Evolutionary conservation across 768 basidiomycete species (phyloP), one percentile per base, ranked within the genome.

Genomic region (Leccinum arenicola): DNA sequence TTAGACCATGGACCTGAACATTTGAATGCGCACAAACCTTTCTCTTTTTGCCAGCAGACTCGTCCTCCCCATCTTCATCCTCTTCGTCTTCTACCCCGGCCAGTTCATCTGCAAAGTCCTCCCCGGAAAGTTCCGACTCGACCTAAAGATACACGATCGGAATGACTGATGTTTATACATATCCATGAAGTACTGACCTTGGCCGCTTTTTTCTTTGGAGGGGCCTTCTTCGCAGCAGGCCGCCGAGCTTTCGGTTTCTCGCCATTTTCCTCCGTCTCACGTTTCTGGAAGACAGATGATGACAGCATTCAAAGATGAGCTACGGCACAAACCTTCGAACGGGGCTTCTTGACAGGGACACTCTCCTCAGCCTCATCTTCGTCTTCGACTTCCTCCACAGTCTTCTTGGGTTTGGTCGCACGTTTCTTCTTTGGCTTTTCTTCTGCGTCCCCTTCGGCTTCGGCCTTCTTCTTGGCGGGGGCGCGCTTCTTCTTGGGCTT

Each of bases 41-140:
- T 75, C 87, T 85, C 75, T 91, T 92, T 78, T 85, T 89, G 66
- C 68, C 69, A 10, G 57, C 57, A 19, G 70, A 72, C 63, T 70
- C 70, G 9, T 76, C 77, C 10, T 76, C 77, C 7, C 54, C 60
- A 7, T 73, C 74, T 2, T 77, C 77, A 11, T 83, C 81, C 14
- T 79, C 81, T 1, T 79, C 80, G 6, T 80, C 82, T 11, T 78
- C 80, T n/a, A 78, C 73, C 1, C 73, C 80, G 59, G 68, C 78
- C 67, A 77, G 68, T 47, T 76, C 80, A 6, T 75, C 80, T 10
- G 64, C 73, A 52, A 80, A 80, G 63, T 84, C 80, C 53, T 82
- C 82, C 10, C 73, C 82, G 6, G 75, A 76, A 55, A 70, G 76
- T 25, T 78, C 78, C 14, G 71, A 76, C 29, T 75, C 75, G 21